Evolutionary conservation across 192 early-diverging fungal genomes (phyloP).

Genomic region (Oehlia diaphana): DNA sequence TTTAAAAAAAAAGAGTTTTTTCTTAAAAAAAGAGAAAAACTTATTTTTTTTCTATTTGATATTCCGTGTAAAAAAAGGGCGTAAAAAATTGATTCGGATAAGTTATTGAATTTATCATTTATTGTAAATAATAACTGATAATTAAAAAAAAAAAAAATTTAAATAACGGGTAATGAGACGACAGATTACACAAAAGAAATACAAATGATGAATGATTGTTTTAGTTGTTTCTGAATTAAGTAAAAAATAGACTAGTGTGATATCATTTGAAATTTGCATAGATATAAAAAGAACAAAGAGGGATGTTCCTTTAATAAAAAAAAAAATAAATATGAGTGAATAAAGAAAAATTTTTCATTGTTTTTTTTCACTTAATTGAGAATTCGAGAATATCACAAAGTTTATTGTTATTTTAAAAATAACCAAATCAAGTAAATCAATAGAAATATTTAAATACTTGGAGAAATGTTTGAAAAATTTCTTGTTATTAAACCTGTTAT

Average conservation of each 20-base stretch:
- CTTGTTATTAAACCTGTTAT: not conserved
- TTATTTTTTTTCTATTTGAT: not conserved
- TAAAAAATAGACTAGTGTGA: not conserved
- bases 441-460: not conserved
- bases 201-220: not conserved
- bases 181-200: not conserved
- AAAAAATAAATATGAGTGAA: not conserved
- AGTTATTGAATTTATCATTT: not conserved
- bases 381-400: not conserved
- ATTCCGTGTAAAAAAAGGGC: not conserved
- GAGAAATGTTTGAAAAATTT: not conserved
- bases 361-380: not conserved
- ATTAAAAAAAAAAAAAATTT: not conserved
- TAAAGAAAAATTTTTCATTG: not conserved
- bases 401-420: not conserved
- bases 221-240: not conserved
- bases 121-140: not conserved
- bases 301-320: not conserved
- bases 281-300: not conserved
- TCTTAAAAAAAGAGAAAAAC: not conserved
- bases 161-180: not conserved
- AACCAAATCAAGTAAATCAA: not conserved
- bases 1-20: not conserved
- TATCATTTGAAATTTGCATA: not conserved
- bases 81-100: not conserved